Conservation (phyloP, 2,329 filamentous ascomycete genomes). For the Escovopsis sp. region DNA sequence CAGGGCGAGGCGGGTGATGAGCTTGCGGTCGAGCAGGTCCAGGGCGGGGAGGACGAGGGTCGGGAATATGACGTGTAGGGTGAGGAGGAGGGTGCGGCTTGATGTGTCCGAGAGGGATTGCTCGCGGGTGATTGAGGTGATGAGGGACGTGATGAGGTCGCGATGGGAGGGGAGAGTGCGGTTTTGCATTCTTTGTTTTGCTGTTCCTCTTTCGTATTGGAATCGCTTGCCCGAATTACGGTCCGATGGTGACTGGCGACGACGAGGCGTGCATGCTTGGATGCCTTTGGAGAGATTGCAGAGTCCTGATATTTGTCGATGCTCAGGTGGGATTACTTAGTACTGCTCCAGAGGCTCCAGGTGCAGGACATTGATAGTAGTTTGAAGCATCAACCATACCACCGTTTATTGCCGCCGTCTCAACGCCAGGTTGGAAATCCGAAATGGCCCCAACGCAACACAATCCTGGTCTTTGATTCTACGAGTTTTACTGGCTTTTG, state of each 20-base stretch:
- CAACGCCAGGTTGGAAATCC: too few relatives aligned
- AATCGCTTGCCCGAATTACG: background rate
- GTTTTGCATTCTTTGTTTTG: slow-evolving; percentile 3
- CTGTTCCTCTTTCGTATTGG: background rate
- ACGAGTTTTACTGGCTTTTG: background rate
- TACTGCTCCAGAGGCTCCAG: too few relatives aligned
- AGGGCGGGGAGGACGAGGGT: slow-evolving; percentile 69
- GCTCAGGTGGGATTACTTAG: too few relatives aligned
- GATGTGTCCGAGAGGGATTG: background rate
- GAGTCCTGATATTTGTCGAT: too few relatives aligned
- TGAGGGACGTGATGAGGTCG: slow-evolving; percentile 34
- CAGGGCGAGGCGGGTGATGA: slow-evolving; percentile 43
- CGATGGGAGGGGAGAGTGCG: slow-evolving; percentile 19
- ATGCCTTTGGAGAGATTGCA: too few relatives aligned
- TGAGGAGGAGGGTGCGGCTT: slow-evolving; percentile 48
- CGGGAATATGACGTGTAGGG: slow-evolving; percentile 75
- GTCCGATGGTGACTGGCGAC: too few relatives aligned
- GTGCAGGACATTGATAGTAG: too few relatives aligned
- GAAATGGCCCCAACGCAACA: too few relatives aligned
- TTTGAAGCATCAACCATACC: too few relatives aligned
- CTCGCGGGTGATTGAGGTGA: slow-evolving; percentile 23
- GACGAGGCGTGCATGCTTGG: too few relatives aligned
- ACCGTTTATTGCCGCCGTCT: too few relatives aligned
- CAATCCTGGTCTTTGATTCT: background rate
- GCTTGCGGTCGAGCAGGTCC: slow-evolving; percentile 67